phyloP scores from a whole-genome alignment of 768 basidiomycete genomes.

The Lactarius deliciosus region DNA sequence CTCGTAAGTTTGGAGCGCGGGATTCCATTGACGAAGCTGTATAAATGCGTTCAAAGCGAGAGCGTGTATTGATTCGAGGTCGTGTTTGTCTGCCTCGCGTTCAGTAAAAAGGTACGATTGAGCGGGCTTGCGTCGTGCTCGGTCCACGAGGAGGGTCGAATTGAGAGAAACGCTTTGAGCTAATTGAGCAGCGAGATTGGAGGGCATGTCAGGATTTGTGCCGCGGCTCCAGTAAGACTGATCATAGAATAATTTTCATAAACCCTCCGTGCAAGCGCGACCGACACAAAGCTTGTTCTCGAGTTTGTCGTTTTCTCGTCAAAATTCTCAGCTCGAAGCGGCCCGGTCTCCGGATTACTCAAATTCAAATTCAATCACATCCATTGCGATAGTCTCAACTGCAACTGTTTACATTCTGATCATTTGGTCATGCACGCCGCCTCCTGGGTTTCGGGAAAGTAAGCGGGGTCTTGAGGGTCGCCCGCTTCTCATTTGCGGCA shows the following conservation, averaged over 20 bases:
- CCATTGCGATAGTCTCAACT: no score
- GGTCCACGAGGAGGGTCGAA: conserved; percentile 63
- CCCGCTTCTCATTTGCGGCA: conserved; percentile 64
- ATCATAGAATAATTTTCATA: conserved; percentile 8
- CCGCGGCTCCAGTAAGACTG: background rate
- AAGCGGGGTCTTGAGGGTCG: conserved; percentile 72
- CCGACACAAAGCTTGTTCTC: no score
- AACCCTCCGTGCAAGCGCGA: background rate
- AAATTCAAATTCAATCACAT: no score
- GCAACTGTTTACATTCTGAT: background rate
- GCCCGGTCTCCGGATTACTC: no score
- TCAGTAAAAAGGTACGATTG: conserved; percentile 90
- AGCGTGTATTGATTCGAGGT: conserved; percentile 82
- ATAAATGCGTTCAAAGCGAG: conserved; percentile 77
- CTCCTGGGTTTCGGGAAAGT: conserved; percentile 71
- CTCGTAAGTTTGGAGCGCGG: conserved; percentile 60
- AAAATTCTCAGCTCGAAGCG: no score
- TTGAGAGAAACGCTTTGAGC: conserved; percentile 79
- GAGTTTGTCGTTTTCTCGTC: background rate
- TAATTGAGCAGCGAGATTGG: conserved; percentile 80
- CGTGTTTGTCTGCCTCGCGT: conserved; percentile 78
- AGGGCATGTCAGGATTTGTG: conserved; percentile 44
- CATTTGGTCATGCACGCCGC: conserved; percentile 32
- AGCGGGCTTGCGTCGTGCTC: conserved; percentile 57
- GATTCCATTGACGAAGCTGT: conserved; percentile 64